Conservation (phyloP, 2,329 filamentous ascomycete genomes). For the Cryphonectria parasitica region DNA sequence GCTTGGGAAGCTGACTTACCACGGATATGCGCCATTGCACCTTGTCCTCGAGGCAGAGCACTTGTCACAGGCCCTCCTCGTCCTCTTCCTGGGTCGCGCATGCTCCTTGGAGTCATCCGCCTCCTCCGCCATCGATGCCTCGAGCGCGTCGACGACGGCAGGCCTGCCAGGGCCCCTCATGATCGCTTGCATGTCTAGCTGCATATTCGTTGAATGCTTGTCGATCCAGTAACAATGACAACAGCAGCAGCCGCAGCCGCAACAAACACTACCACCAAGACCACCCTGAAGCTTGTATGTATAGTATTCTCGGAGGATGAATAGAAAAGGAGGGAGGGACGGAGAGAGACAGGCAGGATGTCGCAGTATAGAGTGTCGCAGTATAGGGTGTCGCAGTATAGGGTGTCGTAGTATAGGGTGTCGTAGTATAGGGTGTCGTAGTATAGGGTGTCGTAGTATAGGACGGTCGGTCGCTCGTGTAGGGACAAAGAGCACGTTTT, state of each 20-base stretch:
- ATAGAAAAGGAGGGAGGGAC: no score
- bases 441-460: neutral
- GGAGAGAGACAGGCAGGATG: neutral
- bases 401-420: neutral
- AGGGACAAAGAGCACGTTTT: neutral
- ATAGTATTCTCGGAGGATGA: neutral
- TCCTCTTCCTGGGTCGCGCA: constrained; percentile 33
- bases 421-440: neutral
- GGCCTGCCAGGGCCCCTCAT: constrained; percentile 17
- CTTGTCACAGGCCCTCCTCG: constrained; percentile 41
- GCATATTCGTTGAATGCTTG: neutral
- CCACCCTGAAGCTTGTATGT: neutral
- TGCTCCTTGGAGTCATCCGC: constrained; percentile 39
- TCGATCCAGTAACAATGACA: no score
- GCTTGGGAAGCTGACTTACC: constrained; percentile 38
- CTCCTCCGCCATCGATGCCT: constrained; percentile 9
- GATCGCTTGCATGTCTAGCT: neutral
- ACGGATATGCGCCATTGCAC: constrained; percentile 47
- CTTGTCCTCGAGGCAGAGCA: constrained; percentile 46
- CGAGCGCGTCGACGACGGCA: constrained; percentile 15
- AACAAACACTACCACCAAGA: neutral
- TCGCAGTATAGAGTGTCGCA: neutral
- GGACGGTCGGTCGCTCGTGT: neutral
- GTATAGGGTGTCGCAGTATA: neutral
- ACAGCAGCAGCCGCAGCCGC: neutral